phyloP scores from a whole-genome alignment of 495 filamentous ascomycete species.

The Xylaria grammica region DNA sequence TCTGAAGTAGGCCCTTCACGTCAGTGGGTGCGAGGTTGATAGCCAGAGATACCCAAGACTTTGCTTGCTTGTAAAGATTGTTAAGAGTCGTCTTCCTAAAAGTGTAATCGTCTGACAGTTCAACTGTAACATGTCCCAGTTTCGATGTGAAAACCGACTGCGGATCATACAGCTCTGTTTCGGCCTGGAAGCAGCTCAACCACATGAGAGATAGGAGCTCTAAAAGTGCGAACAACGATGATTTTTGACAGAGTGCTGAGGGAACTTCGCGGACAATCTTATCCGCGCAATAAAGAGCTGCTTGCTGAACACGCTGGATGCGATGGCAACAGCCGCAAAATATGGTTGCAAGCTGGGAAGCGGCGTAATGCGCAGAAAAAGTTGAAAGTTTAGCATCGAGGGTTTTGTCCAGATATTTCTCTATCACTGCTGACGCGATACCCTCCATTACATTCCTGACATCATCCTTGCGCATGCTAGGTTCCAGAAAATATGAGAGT shows the following conservation, averaged over 20 bases:
- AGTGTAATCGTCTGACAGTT: constrained; percentile 86
- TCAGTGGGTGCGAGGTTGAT: constrained; percentile 90
- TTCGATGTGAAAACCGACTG: constrained; percentile 76
- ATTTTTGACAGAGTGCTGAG: constrained; percentile 86
- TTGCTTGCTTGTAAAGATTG: constrained; percentile 77
- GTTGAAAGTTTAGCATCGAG: constrained; percentile 69
- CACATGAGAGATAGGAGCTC: constrained; percentile 94
- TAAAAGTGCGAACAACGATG: constrained; percentile 87
- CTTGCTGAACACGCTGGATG: constrained; percentile 84
- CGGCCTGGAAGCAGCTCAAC: constrained; percentile 89
- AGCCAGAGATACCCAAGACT: constrained; percentile 75
- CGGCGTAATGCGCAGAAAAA: constrained; percentile 85
- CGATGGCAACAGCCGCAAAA: constrained; percentile 91
- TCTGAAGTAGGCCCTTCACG: constrained; percentile 91
- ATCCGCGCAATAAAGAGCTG: constrained; percentile 80
- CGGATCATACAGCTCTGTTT: constrained; percentile 92
- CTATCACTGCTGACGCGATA: constrained; percentile 74
- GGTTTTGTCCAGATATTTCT: constrained; percentile 73
- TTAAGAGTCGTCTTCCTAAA: constrained; percentile 79
- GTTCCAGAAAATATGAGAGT: constrained; percentile 89
- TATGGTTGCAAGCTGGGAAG: constrained; percentile 81
- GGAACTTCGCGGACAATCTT: constrained; percentile 82
- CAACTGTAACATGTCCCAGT: constrained; percentile 76
- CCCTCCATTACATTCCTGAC: constrained; percentile 87
- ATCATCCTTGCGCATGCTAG: constrained; percentile 75